Evolutionary conservation across 371 early-diverging fungal genomes (phyloP), one percentile per base, ranked within the genome.

Genomic region (Circinella minor): DNA sequence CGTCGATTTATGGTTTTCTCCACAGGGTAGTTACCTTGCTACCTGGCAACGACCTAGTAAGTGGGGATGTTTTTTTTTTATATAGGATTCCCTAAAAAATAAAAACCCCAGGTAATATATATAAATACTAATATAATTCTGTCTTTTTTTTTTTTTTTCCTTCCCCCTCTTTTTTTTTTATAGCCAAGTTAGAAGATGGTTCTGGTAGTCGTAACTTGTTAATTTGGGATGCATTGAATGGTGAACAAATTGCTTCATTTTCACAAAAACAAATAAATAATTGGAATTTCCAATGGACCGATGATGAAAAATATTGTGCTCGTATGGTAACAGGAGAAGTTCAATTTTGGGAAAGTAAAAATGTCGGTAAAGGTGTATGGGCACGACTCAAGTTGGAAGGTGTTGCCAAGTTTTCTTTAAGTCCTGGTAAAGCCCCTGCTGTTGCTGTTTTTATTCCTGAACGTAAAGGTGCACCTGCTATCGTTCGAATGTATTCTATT

Each of bases 281-380:
- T 72, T 92, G 85, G 91, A 92, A 94, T 67, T 88, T 95, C 75
- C 95, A 96, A 77, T 98, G 96, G 96, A 95, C 96, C 36, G 92
- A 90, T 63, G 95, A 95, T 71, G 99, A 98, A 82, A 71, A 88
- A 48, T 92, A 87, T 75, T 95, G 91, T 79, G 94, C 94, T 36
- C 90, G 94, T 67, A 89, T 95, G 83, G 94, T 94, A 13, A 83
- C 93, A 8, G 89, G 90, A 51, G 97, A 96, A 77, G 87, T 98
- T 70, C 95, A 96, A 61, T 93, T 98, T 73, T 96, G 90, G 87
- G 87, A 90, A 71, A 89, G 93, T 70, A 86, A 86, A 60, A 87
- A 88, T 61, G 75, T 88, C 71, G 84, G 81, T 51, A 89, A 90
- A 79, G 77, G 75, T 61, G 80, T 81, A 4, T 85, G 85, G 85